Evolutionary conservation across 2,329 filamentous ascomycete genomes (phyloP), one percentile per base, ranked within the genome.

Genomic region (Hypoxylon sp.): DNA sequence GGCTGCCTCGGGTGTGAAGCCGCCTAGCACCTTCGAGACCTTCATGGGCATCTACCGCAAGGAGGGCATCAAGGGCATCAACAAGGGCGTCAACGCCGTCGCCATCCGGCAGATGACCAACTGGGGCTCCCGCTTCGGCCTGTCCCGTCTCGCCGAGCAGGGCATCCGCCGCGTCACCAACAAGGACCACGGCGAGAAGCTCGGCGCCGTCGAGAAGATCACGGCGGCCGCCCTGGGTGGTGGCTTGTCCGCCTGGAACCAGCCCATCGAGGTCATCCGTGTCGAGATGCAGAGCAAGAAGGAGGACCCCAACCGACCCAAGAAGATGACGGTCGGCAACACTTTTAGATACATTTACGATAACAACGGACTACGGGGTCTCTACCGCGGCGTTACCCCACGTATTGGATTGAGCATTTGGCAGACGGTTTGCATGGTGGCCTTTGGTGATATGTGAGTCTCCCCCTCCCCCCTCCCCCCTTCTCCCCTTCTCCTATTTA

Each of bases 211-310:
- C 60, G 95, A 99, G 83, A 98, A 98, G 86, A 89, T 99, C 73
- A 75, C 91, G 55, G 93, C 95, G 43, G 91, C 88, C 63, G 86
- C 87, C 65, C 75, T 99, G 8, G 95, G 95, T 80, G 95, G 95
- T 85, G 95, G 95, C 74, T 83, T 99, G 71, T 92, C 88, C 63
- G 95, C 95, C 65, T 99, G 95, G 95, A 99, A 99, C 81, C 95
- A 99, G 84, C 95, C 95, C 63, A 99, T 99, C 75, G 95, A 99
- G 86, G 95, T 99, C 75, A 97, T 99, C 75, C 92, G 95, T 65
- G 94, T 99, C 62, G 95, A 99, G 86, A 97, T 99, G 92, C 95
- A 99, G 87, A 96, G 91, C 82, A 98, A 97, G 88, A 97, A 89
- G 70, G 91, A 90, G 70, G 95, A 99, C 75, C 93, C 95, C 60